Evolutionary conservation across 2,329 filamentous ascomycete species (phyloP).

Genomic region (Hortaea werneckii): DNA sequence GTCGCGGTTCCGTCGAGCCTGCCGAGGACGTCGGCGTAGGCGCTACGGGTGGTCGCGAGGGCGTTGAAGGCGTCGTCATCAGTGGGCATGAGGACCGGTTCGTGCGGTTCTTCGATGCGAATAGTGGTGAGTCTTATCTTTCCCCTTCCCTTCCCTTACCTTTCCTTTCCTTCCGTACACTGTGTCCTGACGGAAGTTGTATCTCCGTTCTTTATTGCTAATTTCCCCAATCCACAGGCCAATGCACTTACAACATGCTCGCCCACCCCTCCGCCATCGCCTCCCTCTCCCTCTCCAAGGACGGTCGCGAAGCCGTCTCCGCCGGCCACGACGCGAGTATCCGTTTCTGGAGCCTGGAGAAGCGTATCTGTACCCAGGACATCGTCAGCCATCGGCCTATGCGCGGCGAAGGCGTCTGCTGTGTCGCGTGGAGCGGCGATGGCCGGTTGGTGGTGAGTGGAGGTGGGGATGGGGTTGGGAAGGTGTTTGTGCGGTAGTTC

Average conservation of each 20-base stretch:
- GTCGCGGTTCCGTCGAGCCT: conserved; percentile 46
- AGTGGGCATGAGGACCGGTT: conserved; percentile 94
- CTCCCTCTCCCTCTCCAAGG: conserved; percentile 79
- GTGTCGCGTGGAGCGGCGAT: conserved; percentile 91
- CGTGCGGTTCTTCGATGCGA: conserved; percentile 95
- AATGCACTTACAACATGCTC: conserved; percentile 99
- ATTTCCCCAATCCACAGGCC: conserved; percentile 47
- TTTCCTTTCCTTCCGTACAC: background rate
- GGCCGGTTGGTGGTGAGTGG: conserved; percentile 89
- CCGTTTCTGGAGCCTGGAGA: conserved; percentile 95
- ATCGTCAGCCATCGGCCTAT: conserved; percentile 88
- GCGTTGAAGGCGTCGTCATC: conserved; percentile 84
- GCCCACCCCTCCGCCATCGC: conserved; percentile 92
- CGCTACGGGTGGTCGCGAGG: conserved; percentile 67
- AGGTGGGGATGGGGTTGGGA: conserved; percentile 90
- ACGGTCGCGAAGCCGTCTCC: conserved; percentile 87
- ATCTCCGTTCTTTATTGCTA: background rate
- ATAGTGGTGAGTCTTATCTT: conserved; percentile 65
- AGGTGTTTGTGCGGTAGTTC: conserved; percentile 59
- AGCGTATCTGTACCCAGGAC: conserved; percentile 88
- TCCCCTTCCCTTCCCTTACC: no score
- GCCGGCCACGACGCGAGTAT: conserved; percentile 92
- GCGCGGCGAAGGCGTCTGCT: conserved; percentile 90
- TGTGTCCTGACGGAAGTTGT: no score
- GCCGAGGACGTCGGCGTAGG: conserved; percentile 68